Base-by-base conservation (phyloP, 768 basidiomycete genomes). In the Pleurotus djamor region DNA sequence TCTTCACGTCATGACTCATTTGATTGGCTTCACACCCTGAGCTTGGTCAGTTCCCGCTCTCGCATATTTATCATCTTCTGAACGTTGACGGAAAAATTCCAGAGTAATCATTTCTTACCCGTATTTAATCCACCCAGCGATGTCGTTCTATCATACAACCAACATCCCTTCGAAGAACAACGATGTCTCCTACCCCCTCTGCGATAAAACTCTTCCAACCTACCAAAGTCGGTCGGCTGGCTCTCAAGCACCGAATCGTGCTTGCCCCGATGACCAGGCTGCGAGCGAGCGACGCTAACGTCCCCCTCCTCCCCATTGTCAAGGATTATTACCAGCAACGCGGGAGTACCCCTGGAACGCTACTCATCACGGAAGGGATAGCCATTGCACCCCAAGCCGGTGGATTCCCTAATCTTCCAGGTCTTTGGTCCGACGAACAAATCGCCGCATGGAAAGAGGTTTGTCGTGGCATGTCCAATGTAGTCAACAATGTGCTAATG, bases 341-440 rank as follows among this genome's bases (percentile, higher is more conserved):
- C 1, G 74, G 72, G 14, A 71, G 71, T 21, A 65, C 66, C 0
- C 78, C 78, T 1, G 84, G 84, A 0, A 83, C 79, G 0, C 67
- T 87, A 17, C 67, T 84, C 28, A 75, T 89, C 56, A 68, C 80
- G 1, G 85, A 89, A 68, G 86, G 73, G 0, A 83, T 80, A 2
- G 65, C 76, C 45, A 77, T 86, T 52, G 71, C 76, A 0, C 66
- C 68, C 7, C 64, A 75, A 13, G 82, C 83, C 2, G 80, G 77
- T 9, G 83, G 82, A 6, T 69, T 67, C 37, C 41, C 56, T 1
- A 68, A 80, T 58, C 74, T 78, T 1, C 87, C 86, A 2, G 87
- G 87, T 2, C 78, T 88, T 54, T 87, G 78, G 72, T 80, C 62
- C n/a, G 71, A 78, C 1, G 82, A 78, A 38, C 87, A 89, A 60